Evolutionary conservation across 805 yeast species (phyloP).

Genomic region (Metschnikowia santaceciliae): DNA sequence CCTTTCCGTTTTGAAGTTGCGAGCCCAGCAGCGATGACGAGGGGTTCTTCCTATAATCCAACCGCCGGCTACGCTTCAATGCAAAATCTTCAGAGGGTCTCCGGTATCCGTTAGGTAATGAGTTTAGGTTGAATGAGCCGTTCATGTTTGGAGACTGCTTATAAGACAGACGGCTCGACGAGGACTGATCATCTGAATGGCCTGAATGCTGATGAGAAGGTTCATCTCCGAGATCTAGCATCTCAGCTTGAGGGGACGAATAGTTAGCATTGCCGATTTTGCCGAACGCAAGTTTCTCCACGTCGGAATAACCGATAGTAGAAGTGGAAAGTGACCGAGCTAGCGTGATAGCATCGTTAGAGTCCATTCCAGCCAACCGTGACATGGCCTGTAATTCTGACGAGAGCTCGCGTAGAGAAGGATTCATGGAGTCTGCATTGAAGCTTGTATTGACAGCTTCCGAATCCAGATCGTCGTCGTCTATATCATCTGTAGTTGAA

Average conservation of each 20-base stretch:
- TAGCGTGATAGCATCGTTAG: constrained; percentile 76
- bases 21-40: constrained; percentile 19
- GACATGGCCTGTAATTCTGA: constrained; percentile 71
- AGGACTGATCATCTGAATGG: background rate
- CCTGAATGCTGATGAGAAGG: background rate
- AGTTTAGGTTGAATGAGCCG: background rate
- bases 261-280: constrained; percentile 23
- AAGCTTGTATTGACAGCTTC: background rate
- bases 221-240: constrained; percentile 17
- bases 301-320: constrained; percentile 55
- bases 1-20: constrained; percentile 23
- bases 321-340: constrained; percentile 77
- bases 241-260: constrained; percentile 11
- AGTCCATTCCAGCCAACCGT: constrained; percentile 71
- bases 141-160: background rate
- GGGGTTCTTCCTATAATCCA: constrained; percentile 34
- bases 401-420: constrained; percentile 69
- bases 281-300: constrained; percentile 43
- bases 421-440: constrained; percentile 31
- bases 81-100: constrained; percentile 22
- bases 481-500: constrained; percentile 13
- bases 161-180: background rate
- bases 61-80: constrained; percentile 36
- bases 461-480: background rate
- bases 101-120: background rate